Base-by-base conservation (phyloP, 164 flowering plant genomes). In the Magnolia sinica region DNA sequence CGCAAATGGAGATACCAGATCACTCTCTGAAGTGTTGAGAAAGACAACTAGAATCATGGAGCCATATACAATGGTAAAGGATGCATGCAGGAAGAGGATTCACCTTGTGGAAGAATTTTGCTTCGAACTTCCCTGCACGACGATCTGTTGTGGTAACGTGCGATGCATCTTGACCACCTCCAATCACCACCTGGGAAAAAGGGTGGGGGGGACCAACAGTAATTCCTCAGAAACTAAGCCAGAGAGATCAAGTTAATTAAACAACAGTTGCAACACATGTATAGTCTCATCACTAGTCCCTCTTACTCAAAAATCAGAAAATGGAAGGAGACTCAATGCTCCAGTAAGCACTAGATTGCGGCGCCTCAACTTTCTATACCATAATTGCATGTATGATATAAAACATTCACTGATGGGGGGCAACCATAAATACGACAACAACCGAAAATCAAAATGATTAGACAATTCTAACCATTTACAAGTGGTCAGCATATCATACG, bases 81-180 rank as follows among this genome's bases (percentile, higher is more conserved):
- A 68, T 63, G 70, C 58, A 68, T 3, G 1, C 72, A 78, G 27
- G 64, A 55, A 9, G 66, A 67, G 45, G 64, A 23, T 19, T 76
- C 77, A 91, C 98, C 94, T 92, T 90, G 87, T 95, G 93, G 84
- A 79, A 93, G 77, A 93, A 92, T 83, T 92, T 95, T 37, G 99
- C 98, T 66, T 93, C 98, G 82, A 96, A 96, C 76, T 96, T 96
- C 73, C 98, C 99, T 71, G 98, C 95, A 84, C 98, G 97, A 77
- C 89, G 98, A 84, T 91, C 98, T 71, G 98, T 94, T 16, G 89
- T 94, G 8, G 98, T 96, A 76, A 96, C 98, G 73, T 84, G 69
- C 29, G 91, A 89, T 80, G 98, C 97, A 82, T 92, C 96, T 79
- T 96, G 99, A 81, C 99, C 99, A 85, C 99, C 99, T 74, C 97